phyloP scores from a whole-genome alignment of 2,329 filamentous ascomycete genomes.

The Fusarium longipes region DNA sequence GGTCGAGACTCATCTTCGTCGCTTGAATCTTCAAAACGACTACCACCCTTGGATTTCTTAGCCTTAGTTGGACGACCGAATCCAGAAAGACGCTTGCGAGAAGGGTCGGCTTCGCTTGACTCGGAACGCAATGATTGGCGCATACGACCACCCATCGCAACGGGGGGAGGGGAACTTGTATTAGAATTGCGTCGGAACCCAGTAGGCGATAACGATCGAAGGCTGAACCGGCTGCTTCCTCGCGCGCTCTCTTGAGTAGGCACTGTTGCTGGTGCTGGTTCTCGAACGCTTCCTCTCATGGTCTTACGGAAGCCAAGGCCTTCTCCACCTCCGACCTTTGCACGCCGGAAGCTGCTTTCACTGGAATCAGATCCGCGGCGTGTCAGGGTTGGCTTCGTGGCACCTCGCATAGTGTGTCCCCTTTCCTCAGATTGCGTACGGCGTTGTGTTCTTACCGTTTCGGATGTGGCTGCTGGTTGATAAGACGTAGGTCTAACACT shows the following conservation, averaged over 20 bases:
- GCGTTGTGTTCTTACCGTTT: conserved; percentile 35
- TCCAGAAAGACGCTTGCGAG: conserved; percentile 55
- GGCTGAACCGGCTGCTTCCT: conserved; percentile 71
- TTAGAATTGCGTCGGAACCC: conserved; percentile 60
- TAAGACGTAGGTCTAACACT: conserved; percentile 48
- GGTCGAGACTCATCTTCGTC: conserved; percentile 63
- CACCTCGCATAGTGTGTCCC: conserved; percentile 27
- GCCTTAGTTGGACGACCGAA: conserved; percentile 55
- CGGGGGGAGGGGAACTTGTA: conserved; percentile 51
- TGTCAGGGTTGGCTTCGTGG: conserved; percentile 53
- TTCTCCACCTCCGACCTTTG: conserved; percentile 59
- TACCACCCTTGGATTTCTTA: conserved; percentile 56
- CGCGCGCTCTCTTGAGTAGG: conserved; percentile 45
- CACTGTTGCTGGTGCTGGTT: conserved; percentile 21
- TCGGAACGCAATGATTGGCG: conserved; percentile 60
- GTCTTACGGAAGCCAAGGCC: conserved; percentile 75
- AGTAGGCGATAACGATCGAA: conserved; percentile 76
- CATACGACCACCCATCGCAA: conserved; percentile 55
- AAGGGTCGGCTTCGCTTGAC: conserved; percentile 51
- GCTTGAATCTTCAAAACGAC: conserved; percentile 78
- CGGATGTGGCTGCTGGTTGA: conserved; percentile 37
- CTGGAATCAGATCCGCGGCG: conserved; percentile 73
- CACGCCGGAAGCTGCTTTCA: conserved; percentile 84
- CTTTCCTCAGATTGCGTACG: conserved; percentile 45
- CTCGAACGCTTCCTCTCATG: conserved; percentile 66